phyloP scores from a whole-genome alignment of 441 rosid genomes.

The Dalechampia spathulata region DNA sequence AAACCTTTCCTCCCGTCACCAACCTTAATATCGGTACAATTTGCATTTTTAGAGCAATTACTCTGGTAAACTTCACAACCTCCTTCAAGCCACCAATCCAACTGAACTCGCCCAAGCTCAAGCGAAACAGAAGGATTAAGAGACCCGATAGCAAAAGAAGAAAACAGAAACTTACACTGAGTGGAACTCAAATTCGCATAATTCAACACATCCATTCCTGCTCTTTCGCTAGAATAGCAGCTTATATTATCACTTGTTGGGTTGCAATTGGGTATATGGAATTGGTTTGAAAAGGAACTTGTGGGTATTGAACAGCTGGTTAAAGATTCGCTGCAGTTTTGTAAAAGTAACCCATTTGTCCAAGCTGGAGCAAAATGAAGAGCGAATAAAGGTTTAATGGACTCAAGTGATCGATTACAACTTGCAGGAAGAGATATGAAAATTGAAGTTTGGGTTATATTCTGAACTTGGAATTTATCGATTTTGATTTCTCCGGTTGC shows the following conservation, averaged over 20 bases:
- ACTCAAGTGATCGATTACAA: constrained; percentile 42
- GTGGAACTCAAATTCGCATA: constrained; percentile 12
- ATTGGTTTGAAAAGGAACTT: constrained; percentile 11
- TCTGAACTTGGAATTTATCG: constrained; percentile 36
- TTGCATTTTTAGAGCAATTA: constrained; percentile 29
- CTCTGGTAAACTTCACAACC: background rate
- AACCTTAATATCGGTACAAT: constrained; percentile 5
- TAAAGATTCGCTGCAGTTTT: constrained; percentile 21
- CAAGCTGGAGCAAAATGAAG: constrained; percentile 27
- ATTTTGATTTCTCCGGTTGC: constrained; percentile 18
- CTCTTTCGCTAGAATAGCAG: constrained; percentile 22
- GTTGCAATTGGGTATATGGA: constrained; percentile 19
- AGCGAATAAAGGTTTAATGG: constrained; percentile 26
- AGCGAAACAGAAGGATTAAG: constrained; percentile 17
- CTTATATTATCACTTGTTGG: constrained; percentile 21
- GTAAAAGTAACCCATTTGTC: constrained; percentile 44
- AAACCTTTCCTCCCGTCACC: constrained; percentile 16
- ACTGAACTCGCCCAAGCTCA: constrained; percentile 30
- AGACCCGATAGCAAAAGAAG: constrained; percentile 38
- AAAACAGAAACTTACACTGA: constrained; percentile 36
- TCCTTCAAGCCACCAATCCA: constrained; percentile 65
- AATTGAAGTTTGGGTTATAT: constrained; percentile 39
- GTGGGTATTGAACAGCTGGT: constrained; percentile 26
- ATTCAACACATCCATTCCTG: constrained; percentile 19
- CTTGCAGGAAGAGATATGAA: constrained; percentile 29